These are phyloP conservation scores for Suhomyces vadensis DNA, from an alignment of 805 yeast species.

Conservation along the genomic window DNA sequence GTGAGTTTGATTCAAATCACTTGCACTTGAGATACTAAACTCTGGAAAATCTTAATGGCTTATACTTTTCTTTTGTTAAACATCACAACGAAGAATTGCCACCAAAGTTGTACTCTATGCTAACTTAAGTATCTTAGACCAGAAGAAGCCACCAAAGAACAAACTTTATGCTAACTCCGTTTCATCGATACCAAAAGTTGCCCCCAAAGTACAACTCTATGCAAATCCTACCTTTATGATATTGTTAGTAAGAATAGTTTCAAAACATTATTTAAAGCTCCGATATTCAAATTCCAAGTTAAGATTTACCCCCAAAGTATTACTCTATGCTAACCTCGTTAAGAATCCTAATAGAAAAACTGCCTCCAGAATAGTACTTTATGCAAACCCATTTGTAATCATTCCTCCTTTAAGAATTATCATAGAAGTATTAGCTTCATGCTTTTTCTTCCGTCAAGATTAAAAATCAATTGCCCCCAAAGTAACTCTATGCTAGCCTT, in stretches of 20 bases:
- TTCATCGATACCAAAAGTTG: too few species aligned
- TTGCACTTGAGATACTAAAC: not conserved
- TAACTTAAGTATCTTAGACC: too few species aligned
- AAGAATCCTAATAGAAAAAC: too few species aligned
- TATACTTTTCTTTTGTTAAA: not conserved
- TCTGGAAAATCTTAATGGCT: not conserved
- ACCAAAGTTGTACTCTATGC: too few species aligned
- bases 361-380: not conserved
- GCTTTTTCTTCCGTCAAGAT: not conserved
- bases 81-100: not conserved
- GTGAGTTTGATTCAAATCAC: not conserved
- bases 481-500: too few species aligned
- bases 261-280: too few species aligned
- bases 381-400: not conserved
- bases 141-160: not conserved
- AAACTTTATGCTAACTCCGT: not conserved
- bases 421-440: not conserved
- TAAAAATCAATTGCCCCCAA: not conserved
- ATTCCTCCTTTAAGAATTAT: not conserved
- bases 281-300: too few species aligned
- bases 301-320: not conserved
- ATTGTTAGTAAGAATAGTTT: not conserved
- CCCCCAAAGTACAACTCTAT: not conserved
- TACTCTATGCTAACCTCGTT: not conserved
- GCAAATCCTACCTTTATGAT: not conserved